These are phyloP conservation scores for Penstemon newberryi DNA, from an alignment of 257 asterid genomes.

Conservation along the genomic window DNA sequence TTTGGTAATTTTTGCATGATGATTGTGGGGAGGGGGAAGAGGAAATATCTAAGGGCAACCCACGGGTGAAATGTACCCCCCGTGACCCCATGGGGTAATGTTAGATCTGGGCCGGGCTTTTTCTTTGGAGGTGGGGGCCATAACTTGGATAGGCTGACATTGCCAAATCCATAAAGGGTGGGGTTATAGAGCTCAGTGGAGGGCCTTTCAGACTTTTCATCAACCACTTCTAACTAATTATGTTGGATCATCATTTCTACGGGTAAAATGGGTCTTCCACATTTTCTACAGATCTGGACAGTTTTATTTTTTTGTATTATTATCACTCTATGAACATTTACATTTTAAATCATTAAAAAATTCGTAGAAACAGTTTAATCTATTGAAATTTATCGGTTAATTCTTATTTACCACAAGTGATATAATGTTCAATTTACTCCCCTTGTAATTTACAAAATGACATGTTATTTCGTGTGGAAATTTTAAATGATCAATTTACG, in stretches of 20 bases:
- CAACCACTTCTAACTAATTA: background rate
- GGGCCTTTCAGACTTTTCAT: slow-evolving; percentile 37
- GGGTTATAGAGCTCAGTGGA: slow-evolving; percentile 39
- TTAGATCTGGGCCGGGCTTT: slow-evolving; percentile 70
- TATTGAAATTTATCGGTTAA: too few species aligned
- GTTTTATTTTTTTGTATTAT: too few species aligned
- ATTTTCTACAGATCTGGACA: too few species aligned
- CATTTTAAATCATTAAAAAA: too few species aligned
- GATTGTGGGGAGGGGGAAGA: slow-evolving; percentile 42
- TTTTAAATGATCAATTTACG: too few species aligned
- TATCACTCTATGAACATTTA: too few species aligned
- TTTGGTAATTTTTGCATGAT: slow-evolving; percentile 32
- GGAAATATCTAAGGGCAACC: slow-evolving; percentile 43
- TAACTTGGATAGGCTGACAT: slow-evolving; percentile 46
- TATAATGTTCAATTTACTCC: too few species aligned
- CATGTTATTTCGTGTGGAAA: too few species aligned
- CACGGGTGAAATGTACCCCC: slow-evolving; percentile 78
- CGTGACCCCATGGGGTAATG: slow-evolving; percentile 72
- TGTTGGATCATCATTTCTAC: background rate
- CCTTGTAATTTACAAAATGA: too few species aligned
- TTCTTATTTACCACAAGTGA: too few species aligned
- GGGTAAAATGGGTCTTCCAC: background rate
- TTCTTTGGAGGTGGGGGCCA: slow-evolving; percentile 62
- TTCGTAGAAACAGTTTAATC: too few species aligned
- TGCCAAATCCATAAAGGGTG: slow-evolving; percentile 53